phyloP scores from a whole-genome alignment of 1,284 basidiomycete genomes.

The Ceratobasidium sp. region DNA sequence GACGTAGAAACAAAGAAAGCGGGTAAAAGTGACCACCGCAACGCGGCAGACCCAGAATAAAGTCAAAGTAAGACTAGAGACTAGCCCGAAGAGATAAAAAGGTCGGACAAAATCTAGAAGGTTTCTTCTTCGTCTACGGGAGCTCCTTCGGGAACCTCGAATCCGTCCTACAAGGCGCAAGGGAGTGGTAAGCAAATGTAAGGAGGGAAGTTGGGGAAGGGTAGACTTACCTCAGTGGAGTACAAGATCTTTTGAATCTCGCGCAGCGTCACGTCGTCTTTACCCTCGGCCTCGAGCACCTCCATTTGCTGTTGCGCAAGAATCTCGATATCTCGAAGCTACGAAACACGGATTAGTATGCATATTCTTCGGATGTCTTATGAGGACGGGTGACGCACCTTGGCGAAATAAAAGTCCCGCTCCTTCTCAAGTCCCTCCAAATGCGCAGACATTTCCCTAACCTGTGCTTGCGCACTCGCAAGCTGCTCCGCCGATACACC shows the following conservation, averaged over 20 bases:
- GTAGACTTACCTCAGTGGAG: slow-evolving; percentile 81
- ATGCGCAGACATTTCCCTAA: slow-evolving; percentile 84
- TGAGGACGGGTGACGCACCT: slow-evolving; percentile 65
- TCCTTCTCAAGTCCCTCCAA: slow-evolving; percentile 94
- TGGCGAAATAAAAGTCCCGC: slow-evolving; percentile 98
- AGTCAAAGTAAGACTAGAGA: not conserved
- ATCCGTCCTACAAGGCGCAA: slow-evolving; percentile 65
- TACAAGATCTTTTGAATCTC: slow-evolving; percentile 96
- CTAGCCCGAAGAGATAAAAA: slow-evolving; percentile 1
- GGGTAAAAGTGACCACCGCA: not conserved
- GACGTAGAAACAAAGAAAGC: not conserved
- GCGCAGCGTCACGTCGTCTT: slow-evolving; percentile 75
- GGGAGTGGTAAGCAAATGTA: not conserved
- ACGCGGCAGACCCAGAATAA: no score
- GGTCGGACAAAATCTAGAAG: slow-evolving; percentile 49
- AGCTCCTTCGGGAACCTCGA: slow-evolving; percentile 72
- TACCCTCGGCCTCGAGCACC: slow-evolving; percentile 65
- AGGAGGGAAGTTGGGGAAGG: not conserved
- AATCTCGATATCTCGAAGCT: slow-evolving; percentile 97
- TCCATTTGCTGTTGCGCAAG: slow-evolving; percentile 82
- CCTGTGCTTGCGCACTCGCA: slow-evolving; percentile 75
- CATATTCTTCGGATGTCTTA: not conserved
- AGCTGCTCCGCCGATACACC: slow-evolving; percentile 52
- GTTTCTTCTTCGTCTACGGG: slow-evolving; percentile 69
- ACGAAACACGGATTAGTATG: not conserved